Evolutionary conservation across 768 basidiomycete species (phyloP).

Genomic region (Mycena albidolilacea): DNA sequence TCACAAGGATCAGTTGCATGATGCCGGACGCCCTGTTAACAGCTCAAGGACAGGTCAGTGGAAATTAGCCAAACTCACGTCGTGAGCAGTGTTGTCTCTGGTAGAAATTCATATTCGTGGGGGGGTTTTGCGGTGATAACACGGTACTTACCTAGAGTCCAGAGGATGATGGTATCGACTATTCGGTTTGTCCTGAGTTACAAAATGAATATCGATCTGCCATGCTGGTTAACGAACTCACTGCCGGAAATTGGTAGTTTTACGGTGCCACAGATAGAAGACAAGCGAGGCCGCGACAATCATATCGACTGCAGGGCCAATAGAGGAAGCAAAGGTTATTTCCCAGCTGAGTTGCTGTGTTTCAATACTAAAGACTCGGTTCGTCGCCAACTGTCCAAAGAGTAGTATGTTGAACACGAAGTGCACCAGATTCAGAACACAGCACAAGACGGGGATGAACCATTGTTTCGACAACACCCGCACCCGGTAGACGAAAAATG

Average conservation of each 20-base stretch:
- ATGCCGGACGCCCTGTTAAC: conserved; percentile 7
- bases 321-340: conserved; percentile 3
- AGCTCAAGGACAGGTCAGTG: background rate
- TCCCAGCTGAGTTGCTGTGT: background rate
- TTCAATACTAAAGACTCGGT: too few relatives aligned
- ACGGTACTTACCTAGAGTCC: conserved; percentile 5
- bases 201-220: background rate
- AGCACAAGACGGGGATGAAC: conserved; percentile 4
- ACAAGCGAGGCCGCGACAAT: too few relatives aligned
- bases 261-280: conserved; percentile 11
- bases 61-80: background rate
- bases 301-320: background rate
- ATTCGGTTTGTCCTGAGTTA: background rate
- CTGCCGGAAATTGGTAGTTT: background rate
- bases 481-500: conserved; percentile 10
- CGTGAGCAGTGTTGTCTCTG: conserved; percentile 9
- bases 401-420: background rate
- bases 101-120: too few relatives aligned
- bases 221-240: background rate
- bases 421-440: conserved; percentile 2
- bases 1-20: conserved; percentile 12
- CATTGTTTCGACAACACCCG: conserved; percentile 6
- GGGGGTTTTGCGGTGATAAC: too few relatives aligned
- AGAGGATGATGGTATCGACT: conserved; percentile 12
- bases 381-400: too few relatives aligned